Conservation (phyloP, 371 early-diverging fungal genomes). For the Neoconidiobolus thromboides region DNA sequence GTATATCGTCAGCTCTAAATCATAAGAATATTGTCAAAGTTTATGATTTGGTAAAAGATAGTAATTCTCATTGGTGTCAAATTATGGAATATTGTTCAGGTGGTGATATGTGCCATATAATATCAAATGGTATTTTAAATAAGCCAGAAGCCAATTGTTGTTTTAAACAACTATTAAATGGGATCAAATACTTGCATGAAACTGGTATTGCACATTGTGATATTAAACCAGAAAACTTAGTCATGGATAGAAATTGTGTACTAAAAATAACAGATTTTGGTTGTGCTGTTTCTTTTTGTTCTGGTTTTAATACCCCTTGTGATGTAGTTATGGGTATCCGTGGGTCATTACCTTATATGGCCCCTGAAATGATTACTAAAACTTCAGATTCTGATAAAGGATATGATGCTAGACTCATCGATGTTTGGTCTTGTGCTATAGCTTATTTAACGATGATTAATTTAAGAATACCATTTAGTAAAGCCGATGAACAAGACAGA, state of each 20-base stretch:
- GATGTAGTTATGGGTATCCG: neutral
- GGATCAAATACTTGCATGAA: conserved; percentile 1
- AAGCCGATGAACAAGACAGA: neutral
- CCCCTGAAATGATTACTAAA: neutral
- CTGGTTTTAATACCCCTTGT: neutral
- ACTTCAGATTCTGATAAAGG: neutral
- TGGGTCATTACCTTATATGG: conserved; percentile 5
- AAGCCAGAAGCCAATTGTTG: neutral
- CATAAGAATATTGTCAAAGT: conserved; percentile 4
- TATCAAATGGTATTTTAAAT: conserved; percentile 7
- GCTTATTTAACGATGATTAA: neutral
- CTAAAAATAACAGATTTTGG: conserved; percentile 1
- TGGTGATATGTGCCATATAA: conserved; percentile 19
- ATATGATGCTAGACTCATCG: neutral
- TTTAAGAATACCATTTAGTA: conserved; percentile 4
- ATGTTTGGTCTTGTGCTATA: neutral
- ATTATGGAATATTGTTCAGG: conserved; percentile 1
- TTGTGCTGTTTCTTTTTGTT: neutral
- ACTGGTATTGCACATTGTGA: neutral
- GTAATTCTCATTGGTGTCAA: neutral
- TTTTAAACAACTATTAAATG: neutral
- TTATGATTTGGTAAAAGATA: neutral
- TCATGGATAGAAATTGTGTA: neutral
- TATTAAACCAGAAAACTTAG: neutral
- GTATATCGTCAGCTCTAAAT: neutral